Evolutionary conservation across 352 stramenopile species (phyloP), one percentile per base, ranked within the genome.

Genomic region (Phytophthora meadii): DNA sequence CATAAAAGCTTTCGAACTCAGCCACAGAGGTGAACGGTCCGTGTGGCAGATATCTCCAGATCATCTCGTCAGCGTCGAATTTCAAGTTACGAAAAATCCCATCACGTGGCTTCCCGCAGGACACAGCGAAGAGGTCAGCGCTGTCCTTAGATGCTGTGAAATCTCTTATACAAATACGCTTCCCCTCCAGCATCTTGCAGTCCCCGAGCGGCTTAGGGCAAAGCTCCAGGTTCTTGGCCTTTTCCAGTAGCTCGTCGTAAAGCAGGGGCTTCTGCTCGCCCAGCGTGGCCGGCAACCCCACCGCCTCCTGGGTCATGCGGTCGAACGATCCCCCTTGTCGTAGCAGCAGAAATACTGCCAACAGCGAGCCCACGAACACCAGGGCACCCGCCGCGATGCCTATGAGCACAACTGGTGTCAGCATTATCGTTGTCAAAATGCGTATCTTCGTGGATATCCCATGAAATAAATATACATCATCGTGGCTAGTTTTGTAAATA

Each of bases 261-360:
- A 97, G 74, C 62, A 89, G 68, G 47, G 89, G 87, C 59, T 96
- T 96, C 36, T 77, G 70, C 64, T 96, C 85, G 11, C 75, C 83
- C 30, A 86, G 52, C 15, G 57, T 52, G 4, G 54, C 39, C 22
- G 87, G 89, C 63, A 95, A 69, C 22, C 88, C 86, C 69, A 89
- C 68, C 6, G 82, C 80, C 61, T 95, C 88, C 47, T 88, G 79
- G 46, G 64, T 72, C 83, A 97, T 97, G 50, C 90, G 86, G 28
- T 96, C 81, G 53, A 97, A 97, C 24, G 89, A 97, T 6, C 90
- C 90, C 10, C 90, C 90, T 37, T 86, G 72, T 22, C 85, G 69
- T 4, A 97, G 80, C 47, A 97, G 73, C 62, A 92, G 76, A 44
- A 94, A 96, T n/a, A 95, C 90, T 1, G 84, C 77, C 34, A 90